Evolutionary conservation across 2,329 filamentous ascomycete species (phyloP).

Genomic region (Neonectria ditissima): DNA sequence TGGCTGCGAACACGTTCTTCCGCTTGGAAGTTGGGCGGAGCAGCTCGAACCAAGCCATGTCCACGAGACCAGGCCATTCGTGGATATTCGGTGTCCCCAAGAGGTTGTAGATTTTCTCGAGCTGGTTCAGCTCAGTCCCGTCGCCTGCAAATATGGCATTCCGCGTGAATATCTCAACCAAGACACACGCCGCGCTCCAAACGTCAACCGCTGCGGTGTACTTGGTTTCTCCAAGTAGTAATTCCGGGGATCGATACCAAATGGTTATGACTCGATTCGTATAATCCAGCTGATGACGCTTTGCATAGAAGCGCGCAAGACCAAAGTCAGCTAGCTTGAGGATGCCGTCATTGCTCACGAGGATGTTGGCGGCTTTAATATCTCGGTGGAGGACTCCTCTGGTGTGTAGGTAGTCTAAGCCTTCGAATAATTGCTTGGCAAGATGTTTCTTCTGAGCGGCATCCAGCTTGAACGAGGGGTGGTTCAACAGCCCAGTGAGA

Average conservation of each 20-base stretch:
- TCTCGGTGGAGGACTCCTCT: conserved; percentile 96
- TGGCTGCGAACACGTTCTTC: conserved; percentile 82
- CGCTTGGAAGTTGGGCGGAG: conserved; percentile 81
- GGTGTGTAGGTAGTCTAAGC: conserved; percentile 91
- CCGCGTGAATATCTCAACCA: conserved; percentile 95
- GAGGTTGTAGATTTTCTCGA: conserved; percentile 95
- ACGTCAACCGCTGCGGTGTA: conserved; percentile 93
- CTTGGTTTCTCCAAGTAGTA: conserved; percentile 89
- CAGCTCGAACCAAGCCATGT: conserved; percentile 97
- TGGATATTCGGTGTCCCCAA: conserved; percentile 86
- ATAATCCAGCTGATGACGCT: conserved; percentile 91
- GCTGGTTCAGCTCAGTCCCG: conserved; percentile 93
- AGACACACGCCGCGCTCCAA: conserved; percentile 97
- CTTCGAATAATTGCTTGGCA: conserved; percentile 92
- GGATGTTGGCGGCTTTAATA: conserved; percentile 97
- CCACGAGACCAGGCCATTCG: conserved; percentile 90
- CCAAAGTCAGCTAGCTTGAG: conserved; percentile 97
- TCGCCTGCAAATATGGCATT: conserved; percentile 96
- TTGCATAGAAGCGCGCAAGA: conserved; percentile 94
- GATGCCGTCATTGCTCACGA: conserved; percentile 89
- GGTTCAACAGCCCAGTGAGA: conserved; percentile 92
- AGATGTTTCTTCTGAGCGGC: conserved; percentile 91
- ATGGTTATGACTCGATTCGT: conserved; percentile 99
- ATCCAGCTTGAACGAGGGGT: conserved; percentile 89
- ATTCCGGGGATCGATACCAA: conserved; percentile 84